Conservation (phyloP, 768 basidiomycete genomes). For the Nidularia pulvinata region DNA sequence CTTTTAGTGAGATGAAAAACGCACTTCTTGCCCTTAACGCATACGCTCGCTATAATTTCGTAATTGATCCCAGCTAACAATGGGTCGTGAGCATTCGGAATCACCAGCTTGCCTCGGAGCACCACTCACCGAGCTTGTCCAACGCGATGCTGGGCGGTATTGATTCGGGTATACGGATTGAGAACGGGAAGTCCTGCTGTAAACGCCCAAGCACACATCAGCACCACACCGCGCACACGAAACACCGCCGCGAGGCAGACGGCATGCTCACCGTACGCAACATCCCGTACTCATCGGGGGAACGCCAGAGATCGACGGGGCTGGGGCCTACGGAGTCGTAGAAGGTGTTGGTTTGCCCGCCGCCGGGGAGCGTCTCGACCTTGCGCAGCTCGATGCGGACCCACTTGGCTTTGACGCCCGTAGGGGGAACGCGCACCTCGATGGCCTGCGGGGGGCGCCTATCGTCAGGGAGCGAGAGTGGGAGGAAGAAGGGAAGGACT, state of each 20-base stretch:
- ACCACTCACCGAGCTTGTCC: constrained; percentile 63
- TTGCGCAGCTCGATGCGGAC: constrained; percentile 90
- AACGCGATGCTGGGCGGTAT: constrained; percentile 86
- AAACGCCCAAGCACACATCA: constrained; percentile 4
- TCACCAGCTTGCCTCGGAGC: not conserved
- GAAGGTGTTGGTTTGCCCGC: constrained; percentile 68
- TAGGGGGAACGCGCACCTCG: constrained; percentile 75
- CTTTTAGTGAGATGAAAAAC: constrained; percentile 11
- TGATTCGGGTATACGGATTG: constrained; percentile 90
- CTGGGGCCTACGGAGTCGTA: constrained; percentile 82
- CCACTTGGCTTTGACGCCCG: constrained; percentile 90
- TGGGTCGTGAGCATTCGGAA: not conserved
- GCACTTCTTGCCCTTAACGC: constrained; percentile 84
- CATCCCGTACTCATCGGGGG: constrained; percentile 70
- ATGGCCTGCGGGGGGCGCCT: constrained; percentile 54
- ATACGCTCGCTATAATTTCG: constrained; percentile 87
- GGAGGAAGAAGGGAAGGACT: constrained; percentile 24
- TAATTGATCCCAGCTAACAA: constrained; percentile 79
- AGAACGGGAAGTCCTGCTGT: constrained; percentile 88
- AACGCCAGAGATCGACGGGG: constrained; percentile 83
- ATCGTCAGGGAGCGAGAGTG: not conserved
- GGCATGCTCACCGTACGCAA: constrained; percentile 60
- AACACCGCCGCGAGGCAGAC: not conserved
- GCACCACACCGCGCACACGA: not conserved
- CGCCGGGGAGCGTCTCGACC: constrained; percentile 81